A percentile compares a stretch with the other conserved stretches of the same genome.
Evolutionary conservation across 2,329 filamentous ascomycete genomes (phyloP).

Genomic region (Nigrograna mackinnonii): DNA sequence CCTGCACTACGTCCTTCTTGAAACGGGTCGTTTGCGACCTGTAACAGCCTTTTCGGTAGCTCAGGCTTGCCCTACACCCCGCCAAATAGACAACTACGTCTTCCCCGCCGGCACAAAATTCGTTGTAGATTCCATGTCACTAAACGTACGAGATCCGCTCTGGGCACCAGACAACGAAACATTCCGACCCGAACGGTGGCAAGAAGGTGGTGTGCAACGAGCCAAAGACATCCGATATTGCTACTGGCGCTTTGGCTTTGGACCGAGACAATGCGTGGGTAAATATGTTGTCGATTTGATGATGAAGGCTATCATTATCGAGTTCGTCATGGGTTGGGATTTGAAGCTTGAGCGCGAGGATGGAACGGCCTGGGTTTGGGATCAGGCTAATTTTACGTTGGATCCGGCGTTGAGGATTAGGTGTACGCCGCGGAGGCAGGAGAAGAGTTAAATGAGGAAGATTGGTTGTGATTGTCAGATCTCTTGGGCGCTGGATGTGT

Average conservation of each 20-base stretch:
- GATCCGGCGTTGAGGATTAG: neutral
- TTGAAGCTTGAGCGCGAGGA: conserved; percentile 8
- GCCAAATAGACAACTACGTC: conserved; percentile 17
- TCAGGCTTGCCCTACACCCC: conserved; percentile 41
- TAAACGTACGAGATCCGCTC: conserved; percentile 43
- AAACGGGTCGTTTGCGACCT: conserved; percentile 44
- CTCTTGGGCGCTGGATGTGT: neutral
- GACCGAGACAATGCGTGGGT: conserved; percentile 48
- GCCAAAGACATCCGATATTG: conserved; percentile 36
- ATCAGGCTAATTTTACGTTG: neutral
- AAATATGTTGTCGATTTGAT: conserved; percentile 43
- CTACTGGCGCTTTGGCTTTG: conserved; percentile 52
- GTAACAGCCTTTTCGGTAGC: conserved; percentile 47
- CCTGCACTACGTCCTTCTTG: conserved; percentile 20
- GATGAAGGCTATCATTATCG: conserved; percentile 12
- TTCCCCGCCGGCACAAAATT: conserved; percentile 45
- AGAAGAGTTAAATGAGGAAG: neutral
- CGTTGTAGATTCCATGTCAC: conserved; percentile 47
- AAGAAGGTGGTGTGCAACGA: conserved; percentile 11
- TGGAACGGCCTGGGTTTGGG: neutral
- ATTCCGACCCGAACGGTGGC: conserved; percentile 36
- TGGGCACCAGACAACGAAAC: conserved; percentile 43
- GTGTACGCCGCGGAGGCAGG: neutral
- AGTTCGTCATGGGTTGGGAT: conserved; percentile 7
- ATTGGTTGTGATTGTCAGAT: neutral